Percentiles rank a stretch among this genome's conserved stretches.
phyloP scores from a whole-genome alignment of 1,139 yeast species.

The Lodderomyces theae region DNA sequence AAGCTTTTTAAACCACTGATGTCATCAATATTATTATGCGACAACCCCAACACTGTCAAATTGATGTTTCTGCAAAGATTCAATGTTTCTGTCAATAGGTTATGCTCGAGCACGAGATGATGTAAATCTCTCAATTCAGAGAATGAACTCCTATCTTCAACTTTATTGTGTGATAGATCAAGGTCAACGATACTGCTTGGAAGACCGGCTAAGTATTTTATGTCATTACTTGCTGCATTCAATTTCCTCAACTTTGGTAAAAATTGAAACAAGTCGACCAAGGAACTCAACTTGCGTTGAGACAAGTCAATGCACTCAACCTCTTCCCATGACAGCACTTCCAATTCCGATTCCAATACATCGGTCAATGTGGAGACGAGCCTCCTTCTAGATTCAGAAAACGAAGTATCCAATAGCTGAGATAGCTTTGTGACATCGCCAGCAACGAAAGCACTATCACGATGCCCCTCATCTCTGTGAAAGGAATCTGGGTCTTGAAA shows the following conservation, averaged over 20 bases:
- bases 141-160: constrained; percentile 45
- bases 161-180: constrained; percentile 34
- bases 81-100: constrained; percentile 33
- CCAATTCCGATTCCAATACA: constrained; percentile 27
- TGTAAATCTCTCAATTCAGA: constrained; percentile 41
- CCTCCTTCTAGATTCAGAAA: constrained; percentile 45
- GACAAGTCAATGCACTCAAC: constrained; percentile 37
- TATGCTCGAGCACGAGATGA: constrained; percentile 38
- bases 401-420: constrained; percentile 46
- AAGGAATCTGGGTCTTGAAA: constrained; percentile 30
- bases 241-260: constrained; percentile 42
- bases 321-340: constrained; percentile 41
- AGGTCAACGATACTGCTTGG: constrained; percentile 39
- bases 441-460: neutral
- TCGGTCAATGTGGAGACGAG: constrained; percentile 51
- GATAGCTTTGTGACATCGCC: constrained; percentile 42
- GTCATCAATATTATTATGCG: constrained; percentile 30
- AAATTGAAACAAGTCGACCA: constrained; percentile 44
- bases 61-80: constrained; percentile 35
- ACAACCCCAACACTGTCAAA: constrained; percentile 32
- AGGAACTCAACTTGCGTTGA: constrained; percentile 30
- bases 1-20: constrained; percentile 40
- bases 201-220: constrained; percentile 48
- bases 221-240: constrained; percentile 40
- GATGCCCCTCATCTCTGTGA: neutral